Conservation (phyloP, 495 filamentous ascomycete species). For the Penicillium coprophilum region DNA sequence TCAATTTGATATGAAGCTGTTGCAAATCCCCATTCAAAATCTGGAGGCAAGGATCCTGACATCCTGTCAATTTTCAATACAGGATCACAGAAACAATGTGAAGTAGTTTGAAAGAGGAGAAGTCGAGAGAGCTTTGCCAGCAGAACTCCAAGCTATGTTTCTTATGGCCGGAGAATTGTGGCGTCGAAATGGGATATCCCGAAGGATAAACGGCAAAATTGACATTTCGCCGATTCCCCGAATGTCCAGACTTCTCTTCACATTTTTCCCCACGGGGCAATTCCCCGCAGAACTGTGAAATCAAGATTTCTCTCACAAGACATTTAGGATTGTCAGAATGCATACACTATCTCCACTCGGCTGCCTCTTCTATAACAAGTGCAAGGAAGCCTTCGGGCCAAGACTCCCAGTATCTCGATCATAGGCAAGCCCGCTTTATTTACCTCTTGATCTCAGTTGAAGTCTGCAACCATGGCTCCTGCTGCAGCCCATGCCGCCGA, state of each 20-base stretch:
- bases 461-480: conserved; percentile 19
- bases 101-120: no score
- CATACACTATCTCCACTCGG: not conserved
- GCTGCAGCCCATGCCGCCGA: conserved; percentile 25
- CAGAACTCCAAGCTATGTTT: not conserved
- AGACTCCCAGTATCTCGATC: not conserved
- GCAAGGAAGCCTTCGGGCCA: conserved; percentile 6
- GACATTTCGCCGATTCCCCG: conserved; percentile 14
- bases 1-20: conserved; percentile 77
- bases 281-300: conserved; percentile 5
- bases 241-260: conserved; percentile 8
- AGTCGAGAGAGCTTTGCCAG: no score
- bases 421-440: not conserved
- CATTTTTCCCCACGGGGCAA: conserved; percentile 14
- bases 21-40: conserved; percentile 75
- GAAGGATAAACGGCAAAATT: not conserved
- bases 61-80: not conserved
- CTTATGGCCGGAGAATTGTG: conserved; percentile 6
- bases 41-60: conserved; percentile 21
- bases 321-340: not conserved
- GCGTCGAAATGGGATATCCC: not conserved
- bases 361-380: conserved; percentile 17
- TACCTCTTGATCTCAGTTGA: not conserved
- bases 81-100: no score
- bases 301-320: not conserved